Conservation (phyloP, 768 basidiomycete species). For the Rhizopogon roseolus region DNA sequence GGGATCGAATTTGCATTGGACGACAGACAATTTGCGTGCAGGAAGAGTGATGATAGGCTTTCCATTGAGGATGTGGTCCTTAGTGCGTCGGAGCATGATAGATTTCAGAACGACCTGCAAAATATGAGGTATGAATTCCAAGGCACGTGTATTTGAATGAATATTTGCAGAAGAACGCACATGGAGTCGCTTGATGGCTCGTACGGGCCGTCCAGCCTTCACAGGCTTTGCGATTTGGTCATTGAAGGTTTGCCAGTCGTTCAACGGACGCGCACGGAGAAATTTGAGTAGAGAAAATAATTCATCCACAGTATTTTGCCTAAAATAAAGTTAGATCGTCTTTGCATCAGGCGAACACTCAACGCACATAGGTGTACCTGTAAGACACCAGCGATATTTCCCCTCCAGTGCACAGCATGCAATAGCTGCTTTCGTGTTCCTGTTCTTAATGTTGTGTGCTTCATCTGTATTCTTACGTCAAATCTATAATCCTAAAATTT, state of each 20-base stretch:
- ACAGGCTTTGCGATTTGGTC: constrained; percentile 75
- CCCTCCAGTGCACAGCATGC: constrained; percentile 75
- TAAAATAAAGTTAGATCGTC: constrained; percentile 24
- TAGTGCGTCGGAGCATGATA: constrained; percentile 87
- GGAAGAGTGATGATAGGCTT: constrained; percentile 82
- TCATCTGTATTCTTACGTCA: constrained; percentile 53
- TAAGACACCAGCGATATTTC: constrained; percentile 86
- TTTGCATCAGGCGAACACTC: constrained; percentile 13
- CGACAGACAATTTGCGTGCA: constrained; percentile 59
- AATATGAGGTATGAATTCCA: neutral
- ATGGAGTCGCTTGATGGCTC: constrained; percentile 83
- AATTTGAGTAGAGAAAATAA: constrained; percentile 89
- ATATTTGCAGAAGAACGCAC: constrained; percentile 30
- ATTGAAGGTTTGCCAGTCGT: constrained; percentile 78
- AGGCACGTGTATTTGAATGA: neutral
- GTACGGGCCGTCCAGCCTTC: constrained; percentile 54
- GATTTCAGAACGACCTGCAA: constrained; percentile 71
- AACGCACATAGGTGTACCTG: constrained; percentile 71
- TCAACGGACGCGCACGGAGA: constrained; percentile 75
- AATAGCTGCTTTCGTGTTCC: constrained; percentile 68
- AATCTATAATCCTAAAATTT: neutral
- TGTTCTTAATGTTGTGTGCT: constrained; percentile 92
- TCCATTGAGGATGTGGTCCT: constrained; percentile 69
- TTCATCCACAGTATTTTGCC: constrained; percentile 90
- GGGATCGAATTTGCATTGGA: constrained; percentile 73